Percentiles rank a stretch among this genome's conserved stretches.
These are phyloP conservation scores for Aspergillus sp. DNA, from an alignment of 2,329 filamentous ascomycete genomes.

Conservation along the genomic window DNA sequence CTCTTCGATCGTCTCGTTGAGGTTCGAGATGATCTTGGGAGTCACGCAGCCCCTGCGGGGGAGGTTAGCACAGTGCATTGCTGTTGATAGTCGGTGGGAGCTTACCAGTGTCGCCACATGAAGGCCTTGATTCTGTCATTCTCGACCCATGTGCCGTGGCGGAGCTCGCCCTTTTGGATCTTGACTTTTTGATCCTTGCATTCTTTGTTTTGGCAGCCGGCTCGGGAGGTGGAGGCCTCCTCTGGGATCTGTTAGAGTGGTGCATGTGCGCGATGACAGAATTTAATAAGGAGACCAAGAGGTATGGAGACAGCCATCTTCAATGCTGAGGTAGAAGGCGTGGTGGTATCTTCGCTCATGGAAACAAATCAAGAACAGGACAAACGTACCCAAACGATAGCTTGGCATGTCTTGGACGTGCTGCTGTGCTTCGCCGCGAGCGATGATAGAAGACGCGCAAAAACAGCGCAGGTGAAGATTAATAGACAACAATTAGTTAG, in stretches of 20 bases:
- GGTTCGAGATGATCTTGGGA: slow-evolving; percentile 66
- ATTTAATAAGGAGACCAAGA: too few relatives aligned
- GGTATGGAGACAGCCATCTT: too few relatives aligned
- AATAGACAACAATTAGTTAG: too few relatives aligned
- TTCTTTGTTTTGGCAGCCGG: slow-evolving; percentile 67
- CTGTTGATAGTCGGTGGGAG: neutral
- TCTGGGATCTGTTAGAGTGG: slow-evolving; percentile 50
- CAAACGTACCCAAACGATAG: slow-evolving; percentile 16
- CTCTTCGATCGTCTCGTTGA: slow-evolving; percentile 48
- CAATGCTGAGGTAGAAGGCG: neutral
- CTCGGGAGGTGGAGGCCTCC: slow-evolving; percentile 65
- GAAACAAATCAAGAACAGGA: neutral
- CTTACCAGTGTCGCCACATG: slow-evolving; percentile 84
- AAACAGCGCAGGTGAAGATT: too few relatives aligned
- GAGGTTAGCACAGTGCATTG: neutral
- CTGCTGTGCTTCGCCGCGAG: too few relatives aligned
- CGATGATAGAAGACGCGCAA: neutral
- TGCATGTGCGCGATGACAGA: neutral
- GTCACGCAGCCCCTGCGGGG: slow-evolving; percentile 76
- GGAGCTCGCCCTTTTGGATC: slow-evolving; percentile 74
- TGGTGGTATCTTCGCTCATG: neutral
- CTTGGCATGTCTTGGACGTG: slow-evolving; percentile 7
- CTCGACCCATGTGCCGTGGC: slow-evolving; percentile 71
- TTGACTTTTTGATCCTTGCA: slow-evolving; percentile 71
- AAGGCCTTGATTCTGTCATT: slow-evolving; percentile 61